A percentile compares a stretch with the other conserved stretches of the same genome.
Evolutionary conservation across 495 filamentous ascomycete species (phyloP).

Genomic region (Talaromyces nanjingensis): DNA sequence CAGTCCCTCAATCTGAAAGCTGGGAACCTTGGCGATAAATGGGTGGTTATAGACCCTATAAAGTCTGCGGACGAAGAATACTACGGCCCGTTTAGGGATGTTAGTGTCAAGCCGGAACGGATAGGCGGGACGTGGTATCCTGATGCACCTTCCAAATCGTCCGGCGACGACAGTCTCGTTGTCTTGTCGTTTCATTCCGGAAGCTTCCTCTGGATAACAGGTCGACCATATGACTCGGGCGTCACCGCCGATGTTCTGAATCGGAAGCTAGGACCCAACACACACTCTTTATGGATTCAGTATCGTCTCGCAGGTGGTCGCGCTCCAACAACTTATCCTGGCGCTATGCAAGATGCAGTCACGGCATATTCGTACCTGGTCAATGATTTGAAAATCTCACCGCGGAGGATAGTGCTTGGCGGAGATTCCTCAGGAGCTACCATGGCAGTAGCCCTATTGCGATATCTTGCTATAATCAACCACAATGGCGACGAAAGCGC

Average conservation of each 20-base stretch:
- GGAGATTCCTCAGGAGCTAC: constrained; percentile 38
- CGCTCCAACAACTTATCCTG: neutral
- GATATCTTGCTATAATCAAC: constrained; percentile 16
- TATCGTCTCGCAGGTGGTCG: constrained; percentile 13
- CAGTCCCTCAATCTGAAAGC: neutral
- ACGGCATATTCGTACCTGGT: constrained; percentile 19
- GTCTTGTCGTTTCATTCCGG: constrained; percentile 15
- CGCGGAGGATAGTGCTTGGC: constrained; percentile 26
- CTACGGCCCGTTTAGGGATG: constrained; percentile 4
- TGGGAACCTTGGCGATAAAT: neutral
- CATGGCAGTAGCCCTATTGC: constrained; percentile 29
- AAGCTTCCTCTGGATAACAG: constrained; percentile 11
- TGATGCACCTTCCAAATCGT: neutral
- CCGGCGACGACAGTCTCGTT: constrained; percentile 7
- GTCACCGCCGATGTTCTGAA: constrained; percentile 8
- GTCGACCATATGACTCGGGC: constrained; percentile 10
- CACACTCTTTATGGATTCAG: constrained; percentile 14
- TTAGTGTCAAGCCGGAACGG: constrained; percentile 11
- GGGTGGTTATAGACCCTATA: neutral
- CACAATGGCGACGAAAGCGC: neutral
- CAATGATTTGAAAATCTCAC: constrained; percentile 17
- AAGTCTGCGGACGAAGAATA: constrained; percentile 1
- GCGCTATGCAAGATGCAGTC: neutral
- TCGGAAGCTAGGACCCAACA: constrained; percentile 6
- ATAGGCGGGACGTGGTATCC: constrained; percentile 18